A percentile compares a stretch with the other conserved stretches of the same genome.
phyloP scores from a whole-genome alignment of 106 monocot genomes.

The Phalaenopsis aphrodite region DNA sequence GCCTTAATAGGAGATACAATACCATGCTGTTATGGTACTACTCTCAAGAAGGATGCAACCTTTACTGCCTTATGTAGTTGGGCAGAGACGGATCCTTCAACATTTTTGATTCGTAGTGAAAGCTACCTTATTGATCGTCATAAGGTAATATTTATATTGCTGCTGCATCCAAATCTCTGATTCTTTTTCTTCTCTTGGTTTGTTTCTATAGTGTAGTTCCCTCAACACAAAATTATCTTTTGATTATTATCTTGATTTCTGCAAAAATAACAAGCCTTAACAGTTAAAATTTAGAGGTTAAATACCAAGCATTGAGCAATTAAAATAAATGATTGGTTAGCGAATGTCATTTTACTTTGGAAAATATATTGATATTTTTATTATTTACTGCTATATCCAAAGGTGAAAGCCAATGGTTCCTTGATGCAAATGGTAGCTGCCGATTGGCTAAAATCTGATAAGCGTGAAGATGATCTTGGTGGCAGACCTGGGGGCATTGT shows the following conservation, averaged over 20 bases:
- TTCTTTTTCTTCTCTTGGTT: neutral
- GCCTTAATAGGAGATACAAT: slow-evolving; percentile 18
- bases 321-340: neutral
- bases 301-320: too few relatives aligned
- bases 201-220: neutral
- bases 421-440: slow-evolving; percentile 94
- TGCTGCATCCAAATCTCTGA: neutral
- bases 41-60: slow-evolving; percentile 63
- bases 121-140: slow-evolving; percentile 66
- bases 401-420: slow-evolving; percentile 73
- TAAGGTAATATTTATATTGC: slow-evolving; percentile 37
- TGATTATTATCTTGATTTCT: neutral
- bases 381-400: neutral
- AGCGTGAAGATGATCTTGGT: slow-evolving; percentile 86
- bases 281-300: neutral
- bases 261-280: neutral
- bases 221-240: neutral
- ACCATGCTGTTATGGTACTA: slow-evolving; percentile 60
- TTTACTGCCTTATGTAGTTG: slow-evolving; percentile 53
- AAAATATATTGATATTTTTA: neutral
- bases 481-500: slow-evolving; percentile 75
- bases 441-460: slow-evolving; percentile 88
- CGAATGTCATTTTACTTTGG: neutral
- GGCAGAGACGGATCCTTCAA: slow-evolving; percentile 70
- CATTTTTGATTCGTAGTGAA: slow-evolving; percentile 77